A percentile compares a stretch with the other conserved stretches of the same genome.
Conservation (phyloP, 305 asterid genomes). For the Solanum hybrid region DNA sequence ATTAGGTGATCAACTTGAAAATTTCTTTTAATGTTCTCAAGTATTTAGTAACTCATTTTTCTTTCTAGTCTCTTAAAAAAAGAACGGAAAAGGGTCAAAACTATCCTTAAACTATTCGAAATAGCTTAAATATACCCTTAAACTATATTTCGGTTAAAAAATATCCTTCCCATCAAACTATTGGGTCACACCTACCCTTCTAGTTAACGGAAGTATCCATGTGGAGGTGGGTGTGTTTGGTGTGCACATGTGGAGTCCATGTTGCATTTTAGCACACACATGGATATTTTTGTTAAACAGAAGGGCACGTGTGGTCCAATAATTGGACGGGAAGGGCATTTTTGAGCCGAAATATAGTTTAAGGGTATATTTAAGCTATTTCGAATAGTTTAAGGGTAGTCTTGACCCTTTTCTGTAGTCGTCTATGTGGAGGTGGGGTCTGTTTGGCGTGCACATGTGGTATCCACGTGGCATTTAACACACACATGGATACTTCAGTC, state of each 20-base stretch:
- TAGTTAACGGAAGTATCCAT: neutral
- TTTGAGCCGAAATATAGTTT: too few species aligned
- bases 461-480: too few species aligned
- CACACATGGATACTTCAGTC: too few species aligned
- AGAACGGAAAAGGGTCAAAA: too few species aligned
- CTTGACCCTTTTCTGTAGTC: too few species aligned
- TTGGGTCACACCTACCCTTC: neutral
- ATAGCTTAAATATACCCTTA: neutral
- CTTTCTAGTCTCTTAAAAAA: too few species aligned
- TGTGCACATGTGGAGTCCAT: neutral
- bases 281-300: neutral
- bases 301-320: neutral
- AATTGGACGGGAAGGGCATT: too few species aligned
- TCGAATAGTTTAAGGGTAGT: too few species aligned
- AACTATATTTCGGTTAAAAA: too few species aligned
- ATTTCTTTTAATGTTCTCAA: neutral
- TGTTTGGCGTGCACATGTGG: too few species aligned
- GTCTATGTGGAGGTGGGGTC: too few species aligned
- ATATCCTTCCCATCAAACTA: neutral
- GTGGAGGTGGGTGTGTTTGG: neutral
- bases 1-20: neutral
- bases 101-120: neutral
- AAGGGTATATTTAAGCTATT: too few species aligned
- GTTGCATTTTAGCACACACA: neutral
- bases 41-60: neutral